Base-by-base conservation (phyloP, 805 yeast genomes). In the Metschnikowia koreensis region DNA sequence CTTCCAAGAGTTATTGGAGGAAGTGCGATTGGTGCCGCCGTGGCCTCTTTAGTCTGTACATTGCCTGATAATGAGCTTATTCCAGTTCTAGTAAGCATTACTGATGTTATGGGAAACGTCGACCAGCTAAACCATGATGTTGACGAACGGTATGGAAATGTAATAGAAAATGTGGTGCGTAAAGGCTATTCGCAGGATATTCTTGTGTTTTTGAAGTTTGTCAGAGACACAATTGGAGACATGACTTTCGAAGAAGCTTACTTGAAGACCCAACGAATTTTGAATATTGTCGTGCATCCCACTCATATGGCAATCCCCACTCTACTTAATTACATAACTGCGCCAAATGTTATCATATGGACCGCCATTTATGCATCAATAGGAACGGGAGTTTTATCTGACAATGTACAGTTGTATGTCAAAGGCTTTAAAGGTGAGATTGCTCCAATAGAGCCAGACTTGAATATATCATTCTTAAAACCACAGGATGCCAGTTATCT, bases 221-320 rank as follows among this genome's bases (percentile, higher is more conserved):
- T 90, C 6, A 73, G 86, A 50, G 81, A 80, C 51, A 80, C 84
- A 13, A 80, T 94, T 16, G 96, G 93, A 1, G 87, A 88, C 61
- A 67, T 87, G 66, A 94, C 99, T 0, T 94, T 94, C 68, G 97
- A 93, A 68, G 98, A 94, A 64, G 96, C 97, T 0, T 90, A 85
- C 63, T 74, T 85, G 53, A 81, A 80, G 55, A 86, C 96, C 0
- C 92, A 87, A 42, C 81, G 88, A 58, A 83, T 89, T 1, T 75
- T 93, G 47, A 94, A 93, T 66, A 84, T 94, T 43, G 86, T 91
- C 1, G 86, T 93, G 2, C 90, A 90, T 67, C 96, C 97, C 1
- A 82, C 87, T 0, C 83, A 83, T 58, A 79, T 79, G 33, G 77
- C 85, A 2, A 77, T 87, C 8, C 94, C 96, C 0, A 77, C 84